These are phyloP conservation scores for Tetrapisispora fleetii DNA, from an alignment of 805 yeast species.

Conservation along the genomic window DNA sequence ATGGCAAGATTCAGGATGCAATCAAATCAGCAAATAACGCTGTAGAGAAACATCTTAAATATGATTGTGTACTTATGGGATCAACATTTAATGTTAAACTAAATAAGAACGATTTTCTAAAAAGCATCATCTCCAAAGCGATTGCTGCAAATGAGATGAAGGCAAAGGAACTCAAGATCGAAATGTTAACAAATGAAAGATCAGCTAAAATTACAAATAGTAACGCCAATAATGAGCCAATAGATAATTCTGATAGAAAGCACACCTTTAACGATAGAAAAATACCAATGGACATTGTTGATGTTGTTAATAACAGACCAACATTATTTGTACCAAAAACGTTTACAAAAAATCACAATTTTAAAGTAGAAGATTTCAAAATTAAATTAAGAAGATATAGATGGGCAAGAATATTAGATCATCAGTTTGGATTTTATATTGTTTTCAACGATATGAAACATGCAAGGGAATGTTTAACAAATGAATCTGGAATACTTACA, in stretches of 20 bases:
- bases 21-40: conserved; percentile 40
- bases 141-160: conserved; percentile 27
- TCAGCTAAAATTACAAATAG: background rate
- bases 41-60: conserved; percentile 31
- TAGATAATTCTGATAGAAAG: background rate
- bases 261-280: conserved; percentile 5
- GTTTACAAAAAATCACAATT: conserved; percentile 43
- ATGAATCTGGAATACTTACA: conserved; percentile 18
- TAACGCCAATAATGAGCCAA: background rate
- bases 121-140: conserved; percentile 23
- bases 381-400: conserved; percentile 46
- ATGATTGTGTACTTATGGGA: conserved; percentile 42
- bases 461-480: conserved; percentile 19
- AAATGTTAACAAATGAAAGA: conserved; percentile 1
- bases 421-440: conserved; percentile 55
- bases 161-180: conserved; percentile 12
- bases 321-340: conserved; percentile 43
- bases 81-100: conserved; percentile 40
- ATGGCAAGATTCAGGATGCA: conserved; percentile 41
- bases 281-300: conserved; percentile 41
- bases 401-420: conserved; percentile 58
- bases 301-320: conserved; percentile 46
- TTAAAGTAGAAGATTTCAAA: conserved; percentile 54
- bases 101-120: conserved; percentile 35
- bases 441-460: conserved; percentile 43